phyloP scores from a whole-genome alignment of 78 protist genomes.

The Dictyostelium discoideum region dicty_2.7 NC_007089.4:5723001-5723500 shows the following conservation, averaged over 20 bases:
- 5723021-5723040: conserved; percentile 47
- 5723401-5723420: neutral
- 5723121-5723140: too few species aligned
- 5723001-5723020: conserved; percentile 41
- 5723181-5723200: conserved; percentile 65
- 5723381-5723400: neutral
- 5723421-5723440: conserved; percentile 3
- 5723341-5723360: neutral
- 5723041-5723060: conserved; percentile 45
- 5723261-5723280: conserved; percentile 53
- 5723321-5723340: conserved; percentile 32
- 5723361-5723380: neutral
- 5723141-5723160: neutral
- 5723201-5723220: conserved; percentile 58
- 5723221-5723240: conserved; percentile 41
- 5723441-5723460: conserved; percentile 43
- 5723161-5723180: too few species aligned
- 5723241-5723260: conserved; percentile 72
- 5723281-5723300: conserved; percentile 26
- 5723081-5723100: neutral
- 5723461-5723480: conserved; percentile 43
- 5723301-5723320: conserved; percentile 7
- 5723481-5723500: conserved; percentile 43
- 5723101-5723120: neutral
- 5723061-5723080: neutral